phyloP scores from a whole-genome alignment of 495 filamentous ascomycete species.

The Immersiella caudata region DNA sequence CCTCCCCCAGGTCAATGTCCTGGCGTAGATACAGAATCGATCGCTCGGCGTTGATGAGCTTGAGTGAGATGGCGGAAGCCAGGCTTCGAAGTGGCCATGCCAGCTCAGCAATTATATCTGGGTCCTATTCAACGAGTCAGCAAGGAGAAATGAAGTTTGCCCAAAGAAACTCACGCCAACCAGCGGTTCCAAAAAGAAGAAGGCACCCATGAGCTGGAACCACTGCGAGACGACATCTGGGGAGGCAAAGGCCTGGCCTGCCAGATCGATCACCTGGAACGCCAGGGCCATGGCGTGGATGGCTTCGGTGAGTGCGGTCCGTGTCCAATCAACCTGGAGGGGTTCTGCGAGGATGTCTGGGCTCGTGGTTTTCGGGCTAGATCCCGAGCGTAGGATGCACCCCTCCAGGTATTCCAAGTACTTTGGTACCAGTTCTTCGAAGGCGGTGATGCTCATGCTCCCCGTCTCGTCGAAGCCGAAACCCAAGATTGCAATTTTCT shows the following conservation, averaged over 20 bases:
- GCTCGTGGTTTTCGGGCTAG: slow-evolving; percentile 33
- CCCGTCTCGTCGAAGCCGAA: slow-evolving; percentile 29
- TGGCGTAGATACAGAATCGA: slow-evolving; percentile 47
- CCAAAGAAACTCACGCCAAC: slow-evolving; percentile 52
- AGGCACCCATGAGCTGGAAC: slow-evolving; percentile 69
- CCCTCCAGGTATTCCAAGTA: slow-evolving; percentile 43
- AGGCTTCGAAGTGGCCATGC: slow-evolving; percentile 66
- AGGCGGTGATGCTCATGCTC: slow-evolving; percentile 16
- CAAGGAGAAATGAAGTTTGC: background rate
- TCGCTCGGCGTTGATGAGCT: slow-evolving; percentile 68
- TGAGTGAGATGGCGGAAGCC: slow-evolving; percentile 70
- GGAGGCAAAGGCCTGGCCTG: slow-evolving; percentile 56
- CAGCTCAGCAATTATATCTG: slow-evolving; percentile 56
- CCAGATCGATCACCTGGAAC: slow-evolving; percentile 67
- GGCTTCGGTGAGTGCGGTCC: slow-evolving; percentile 65
- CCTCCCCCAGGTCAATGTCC: slow-evolving; percentile 43
- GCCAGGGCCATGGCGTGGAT: slow-evolving; percentile 72
- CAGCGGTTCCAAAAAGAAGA: slow-evolving; percentile 64
- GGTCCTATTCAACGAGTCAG: slow-evolving; percentile 37
- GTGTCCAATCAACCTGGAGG: slow-evolving; percentile 64
- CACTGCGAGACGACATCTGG: slow-evolving; percentile 64
- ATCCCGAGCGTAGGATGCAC: slow-evolving; percentile 38
- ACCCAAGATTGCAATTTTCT: slow-evolving; percentile 27
- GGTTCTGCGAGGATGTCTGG: slow-evolving; percentile 44
- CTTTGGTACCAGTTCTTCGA: slow-evolving; percentile 43